Evolutionary conservation across 306 rosid genomes (phyloP).

Genomic region (Trichosanthes cucumerina): DNA sequence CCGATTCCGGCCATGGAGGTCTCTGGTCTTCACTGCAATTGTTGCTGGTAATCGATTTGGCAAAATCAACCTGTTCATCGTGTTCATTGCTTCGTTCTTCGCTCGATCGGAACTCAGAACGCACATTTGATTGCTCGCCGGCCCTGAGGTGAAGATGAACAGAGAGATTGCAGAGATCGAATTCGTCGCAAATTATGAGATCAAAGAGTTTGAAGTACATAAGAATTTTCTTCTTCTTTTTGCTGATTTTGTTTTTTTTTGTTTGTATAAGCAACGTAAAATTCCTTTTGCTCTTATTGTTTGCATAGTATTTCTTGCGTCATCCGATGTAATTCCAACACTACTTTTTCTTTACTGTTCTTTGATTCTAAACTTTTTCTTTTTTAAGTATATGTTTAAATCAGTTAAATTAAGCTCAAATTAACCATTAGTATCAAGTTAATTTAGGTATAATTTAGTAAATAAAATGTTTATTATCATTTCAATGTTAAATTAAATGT

Average conservation of each 20-base stretch:
- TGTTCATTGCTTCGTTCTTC: not conserved
- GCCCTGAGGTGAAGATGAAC: not conserved
- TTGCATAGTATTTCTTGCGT: not conserved
- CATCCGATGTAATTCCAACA: not conserved
- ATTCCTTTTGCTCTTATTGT: not conserved
- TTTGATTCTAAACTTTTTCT: not conserved
- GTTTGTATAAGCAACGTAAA: not conserved
- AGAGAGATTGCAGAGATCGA: not conserved
- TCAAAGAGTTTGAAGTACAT: not conserved
- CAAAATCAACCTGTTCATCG: not conserved
- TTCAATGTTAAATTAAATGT: too few species aligned
- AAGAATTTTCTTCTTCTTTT: not conserved
- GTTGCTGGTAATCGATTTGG: constrained; percentile 1
- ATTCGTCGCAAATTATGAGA: not conserved
- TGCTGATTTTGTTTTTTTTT: not conserved
- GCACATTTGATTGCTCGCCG: not conserved
- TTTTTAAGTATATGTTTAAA: too few species aligned
- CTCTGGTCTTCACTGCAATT: not conserved
- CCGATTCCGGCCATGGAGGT: not conserved
- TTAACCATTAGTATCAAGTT: too few species aligned
- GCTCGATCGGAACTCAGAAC: not conserved
- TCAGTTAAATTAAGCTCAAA: too few species aligned
- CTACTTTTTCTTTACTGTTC: not conserved
- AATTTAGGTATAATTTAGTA: too few species aligned
- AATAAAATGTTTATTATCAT: too few species aligned